Evolutionary conservation across 2,329 filamentous ascomycete species (phyloP), one percentile per base, ranked within the genome.

Genomic region (Neopestalotiopsis rosae): DNA sequence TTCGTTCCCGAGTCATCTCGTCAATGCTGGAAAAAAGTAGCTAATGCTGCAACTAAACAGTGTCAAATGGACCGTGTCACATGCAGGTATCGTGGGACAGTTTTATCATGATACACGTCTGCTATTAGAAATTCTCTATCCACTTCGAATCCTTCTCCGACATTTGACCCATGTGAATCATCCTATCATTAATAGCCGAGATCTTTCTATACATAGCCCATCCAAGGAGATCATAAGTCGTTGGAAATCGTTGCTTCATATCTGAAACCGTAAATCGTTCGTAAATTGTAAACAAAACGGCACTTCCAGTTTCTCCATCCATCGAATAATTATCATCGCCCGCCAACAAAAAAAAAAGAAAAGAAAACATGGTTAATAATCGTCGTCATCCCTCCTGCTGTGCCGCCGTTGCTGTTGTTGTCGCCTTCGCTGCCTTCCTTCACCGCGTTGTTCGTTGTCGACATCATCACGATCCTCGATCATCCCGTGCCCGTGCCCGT

Each of bases 381-480:
- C 24, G 30, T 67, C 52, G n/a, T 67, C 65, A 49, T 74, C 3
- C 71, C 62, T 9, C 34, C 58, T 61, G 12, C 58, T 61, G 12
- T 28, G 66, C 12, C 58, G 28, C 20, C 52, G 58, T 30, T 38
- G 49, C 20, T 63, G 58, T 30, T 63, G 58, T n/a, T 40, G 61
- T 9, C 40, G 24, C 32, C 42, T 49, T 10, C 66, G 38, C 13
- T 58, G 66, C 14, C 28, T 17, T 5, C 7, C 24, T 17, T 61
- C 65, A n/a, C 52, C 66, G n/a, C 34, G 24, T 3, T 61, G 13
- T 12, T 61, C 59, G 13, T 40, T 20, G 12, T 67, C 56, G 17
- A 62, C 40, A 40, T 52, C 40, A 24, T 61, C 32, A 5, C 58
- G 61, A 42, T 62, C 66, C 40, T 67, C 57, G 24, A 67, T 45